Base-by-base conservation (phyloP, 805 yeast species). In the Nakazawaea sp. region DNA sequence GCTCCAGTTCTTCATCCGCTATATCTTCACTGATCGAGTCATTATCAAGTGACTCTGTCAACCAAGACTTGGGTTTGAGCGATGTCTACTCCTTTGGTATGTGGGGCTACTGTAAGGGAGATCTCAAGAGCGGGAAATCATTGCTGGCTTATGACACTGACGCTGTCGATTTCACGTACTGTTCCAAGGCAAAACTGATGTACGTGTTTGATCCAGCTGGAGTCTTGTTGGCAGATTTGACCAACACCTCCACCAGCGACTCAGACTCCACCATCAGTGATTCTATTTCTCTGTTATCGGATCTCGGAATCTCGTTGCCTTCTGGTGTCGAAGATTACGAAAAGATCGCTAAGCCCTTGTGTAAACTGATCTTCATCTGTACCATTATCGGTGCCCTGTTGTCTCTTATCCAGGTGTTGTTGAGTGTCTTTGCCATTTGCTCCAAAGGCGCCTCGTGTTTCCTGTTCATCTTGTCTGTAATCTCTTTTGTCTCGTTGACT, bases 61-160 rank as follows among this genome's bases (percentile, higher is more conserved):
- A 46, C 16, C 19, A 48, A n/a, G 49, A 44, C 4, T 44, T 64
- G 3, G 72, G 71, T 2, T 46, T 76, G 7, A 53, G 71, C 3
- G 68, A 67, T 30, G 60, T 70, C 20, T 73, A 72, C 45, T 64
- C 72, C 12, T 59, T 77, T 24, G 83, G 85, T 26, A 56, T 75
- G 46, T 79, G 81, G 73, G 81, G 81, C 18, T 78, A 75, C 56
- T 80, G 88, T 55, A 48, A 61, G 37, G 81, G 78, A 17, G 45
- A 50, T 39, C 18, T 32, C 24, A 35, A 38, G 18, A 12, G 18
- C n/a, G 35, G 30, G 20, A 24, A 16, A 8, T 15, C 38, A 4
- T 27, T 40, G 13, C 40, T 36, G 27, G n/a, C 35, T 47, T 41
- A 46, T 16, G 40, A 47, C 11, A 33, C 41, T 12, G 41, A 51